A percentile compares a stretch with the other conserved stretches of the same genome.
Evolutionary conservation across 2,329 filamentous ascomycete species (phyloP).

Genomic region (Trichoderma sp.): DNA sequence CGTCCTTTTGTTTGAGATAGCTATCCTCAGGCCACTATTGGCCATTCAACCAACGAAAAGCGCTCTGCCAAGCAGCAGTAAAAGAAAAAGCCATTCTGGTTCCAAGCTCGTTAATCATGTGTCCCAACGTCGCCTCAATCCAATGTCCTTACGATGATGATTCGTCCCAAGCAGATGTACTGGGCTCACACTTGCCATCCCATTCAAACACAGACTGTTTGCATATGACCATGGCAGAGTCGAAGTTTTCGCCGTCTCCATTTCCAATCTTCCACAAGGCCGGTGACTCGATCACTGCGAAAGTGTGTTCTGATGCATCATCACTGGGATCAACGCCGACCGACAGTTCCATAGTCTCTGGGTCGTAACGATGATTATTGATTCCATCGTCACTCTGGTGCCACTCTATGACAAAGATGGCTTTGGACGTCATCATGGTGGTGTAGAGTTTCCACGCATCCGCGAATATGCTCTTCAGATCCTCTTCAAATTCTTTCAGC

Average conservation of each 20-base stretch:
- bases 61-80: too few species aligned
- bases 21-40: too few species aligned
- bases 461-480: background rate
- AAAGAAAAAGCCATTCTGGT: too few species aligned
- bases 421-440: conserved; percentile 12
- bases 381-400: rapidly evolving
- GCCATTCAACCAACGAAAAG: too few species aligned
- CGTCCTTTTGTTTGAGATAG: too few species aligned
- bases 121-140: too few species aligned
- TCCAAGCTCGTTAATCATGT: too few species aligned
- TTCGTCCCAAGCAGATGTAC: background rate
- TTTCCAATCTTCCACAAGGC: conserved; percentile 19
- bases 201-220: background rate
- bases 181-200: background rate
- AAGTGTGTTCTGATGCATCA: too few species aligned
- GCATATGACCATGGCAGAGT: conserved; percentile 4
- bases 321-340: background rate
- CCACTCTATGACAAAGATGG: background rate
- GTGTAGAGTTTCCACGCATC: background rate
- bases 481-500: background rate
- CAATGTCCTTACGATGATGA: background rate
- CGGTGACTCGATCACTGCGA: conserved; percentile 10
- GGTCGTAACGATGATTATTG: too few species aligned
- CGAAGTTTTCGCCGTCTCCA: conserved; percentile 20
- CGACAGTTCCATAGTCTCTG: too few species aligned